Conservation (phyloP, 2,329 filamentous ascomycete genomes). For the Sporothrix schenckii region DNA sequence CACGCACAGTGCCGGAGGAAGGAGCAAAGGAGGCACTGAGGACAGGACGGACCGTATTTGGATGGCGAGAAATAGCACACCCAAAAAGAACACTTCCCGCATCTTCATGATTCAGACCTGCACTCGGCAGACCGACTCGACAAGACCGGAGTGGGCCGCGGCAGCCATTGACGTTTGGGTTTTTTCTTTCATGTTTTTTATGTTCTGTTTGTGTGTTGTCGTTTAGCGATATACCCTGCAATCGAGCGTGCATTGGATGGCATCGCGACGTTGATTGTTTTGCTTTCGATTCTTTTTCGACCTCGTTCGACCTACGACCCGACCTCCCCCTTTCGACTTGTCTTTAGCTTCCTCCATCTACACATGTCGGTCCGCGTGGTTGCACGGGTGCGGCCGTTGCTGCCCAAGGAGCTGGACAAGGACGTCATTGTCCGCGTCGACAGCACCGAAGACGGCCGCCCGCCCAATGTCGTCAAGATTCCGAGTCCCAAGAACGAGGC, state of each 20-base stretch:
- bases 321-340: neutral
- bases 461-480: slow-evolving; percentile 76
- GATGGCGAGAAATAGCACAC: neutral
- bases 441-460: slow-evolving; percentile 61
- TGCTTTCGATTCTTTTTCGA: neutral
- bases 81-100: neutral
- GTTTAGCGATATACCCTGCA: slow-evolving; percentile 1
- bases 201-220: neutral
- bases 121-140: neutral
- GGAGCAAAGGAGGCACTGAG: neutral
- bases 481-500: slow-evolving; percentile 90
- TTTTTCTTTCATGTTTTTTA: too few relatives aligned
- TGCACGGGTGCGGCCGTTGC: slow-evolving; percentile 83
- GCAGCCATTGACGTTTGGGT: too few relatives aligned
- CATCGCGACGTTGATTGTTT: too few relatives aligned
- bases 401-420: slow-evolving; percentile 81
- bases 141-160: neutral
- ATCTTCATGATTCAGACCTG: slow-evolving; percentile 1
- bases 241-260: neutral
- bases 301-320: neutral
- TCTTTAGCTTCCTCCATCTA: neutral
- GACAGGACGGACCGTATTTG: neutral
- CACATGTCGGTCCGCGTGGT: slow-evolving; percentile 76
- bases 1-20: neutral
- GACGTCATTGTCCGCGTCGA: slow-evolving; percentile 80